Evolutionary conservation across 306 rosid genomes (phyloP).

Genomic region (Lathyrus tuberosus): DNA sequence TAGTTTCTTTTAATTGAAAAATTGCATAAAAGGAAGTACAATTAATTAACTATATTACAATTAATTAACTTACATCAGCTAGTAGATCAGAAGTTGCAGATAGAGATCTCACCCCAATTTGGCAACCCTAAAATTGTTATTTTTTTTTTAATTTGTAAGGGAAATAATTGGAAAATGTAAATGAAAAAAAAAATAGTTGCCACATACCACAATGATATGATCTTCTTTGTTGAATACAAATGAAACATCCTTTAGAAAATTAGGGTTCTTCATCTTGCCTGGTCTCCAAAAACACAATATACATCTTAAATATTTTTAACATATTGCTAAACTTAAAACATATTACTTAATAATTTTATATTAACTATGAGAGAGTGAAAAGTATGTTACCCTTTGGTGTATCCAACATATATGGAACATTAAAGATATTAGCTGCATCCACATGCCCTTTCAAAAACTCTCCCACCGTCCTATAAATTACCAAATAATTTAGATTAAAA

Average conservation of each 20-base stretch:
- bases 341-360: no score
- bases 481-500: slow-evolving; percentile 13
- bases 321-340: neutral
- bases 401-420: slow-evolving; percentile 74
- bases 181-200: slow-evolving; percentile 36
- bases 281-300: slow-evolving; percentile 22
- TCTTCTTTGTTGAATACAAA: slow-evolving; percentile 68
- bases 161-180: neutral
- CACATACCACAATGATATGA: slow-evolving; percentile 81
- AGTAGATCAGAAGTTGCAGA: slow-evolving; percentile 66
- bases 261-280: slow-evolving; percentile 75
- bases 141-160: neutral
- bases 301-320: neutral
- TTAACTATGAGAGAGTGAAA: neutral
- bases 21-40: no score
- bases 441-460: slow-evolving; percentile 73
- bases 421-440: slow-evolving; percentile 59
- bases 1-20: neutral
- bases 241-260: slow-evolving; percentile 60
- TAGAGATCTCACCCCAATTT: slow-evolving; percentile 75
- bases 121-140: slow-evolving; percentile 63
- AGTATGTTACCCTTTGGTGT: slow-evolving; percentile 59
- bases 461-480: slow-evolving; percentile 62
- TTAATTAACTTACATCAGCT: slow-evolving; percentile 56
- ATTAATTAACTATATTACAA: no score